phyloP scores from a whole-genome alignment of 768 basidiomycete species.

The Tulasnella sp. region DNA sequence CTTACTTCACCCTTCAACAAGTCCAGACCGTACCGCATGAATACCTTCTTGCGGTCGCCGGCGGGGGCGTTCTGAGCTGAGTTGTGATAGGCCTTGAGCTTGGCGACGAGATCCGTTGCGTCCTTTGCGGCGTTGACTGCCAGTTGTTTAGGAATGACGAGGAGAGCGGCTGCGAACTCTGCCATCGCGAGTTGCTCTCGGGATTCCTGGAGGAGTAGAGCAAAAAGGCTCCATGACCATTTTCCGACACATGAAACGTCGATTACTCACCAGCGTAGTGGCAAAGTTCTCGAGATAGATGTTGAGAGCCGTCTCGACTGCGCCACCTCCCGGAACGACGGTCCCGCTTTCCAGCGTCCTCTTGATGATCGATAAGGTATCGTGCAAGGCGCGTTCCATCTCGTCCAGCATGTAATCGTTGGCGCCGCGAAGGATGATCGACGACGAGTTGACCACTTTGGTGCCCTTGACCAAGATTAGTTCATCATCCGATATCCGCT shows the following conservation, averaged over 20 bases:
- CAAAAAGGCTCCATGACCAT: background rate
- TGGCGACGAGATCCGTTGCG: conserved; percentile 93
- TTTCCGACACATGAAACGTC: too few species aligned
- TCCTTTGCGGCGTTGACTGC: conserved; percentile 98
- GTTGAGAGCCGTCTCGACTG: conserved; percentile 91
- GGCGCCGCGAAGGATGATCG: conserved; percentile 88
- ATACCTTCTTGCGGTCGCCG: conserved; percentile 82
- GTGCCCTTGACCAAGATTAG: conserved; percentile 96
- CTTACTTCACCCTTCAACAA: conserved; percentile 87
- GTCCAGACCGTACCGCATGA: conserved; percentile 91
- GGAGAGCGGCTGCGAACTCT: conserved; percentile 88
- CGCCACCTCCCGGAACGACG: conserved; percentile 95
- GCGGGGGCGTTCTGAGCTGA: conserved; percentile 86
- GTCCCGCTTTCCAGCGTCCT: conserved; percentile 91
- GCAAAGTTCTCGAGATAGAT: conserved; percentile 99
- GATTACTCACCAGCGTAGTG: conserved; percentile 69
- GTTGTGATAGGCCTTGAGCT: conserved; percentile 93
- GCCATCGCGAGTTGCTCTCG: conserved; percentile 97
- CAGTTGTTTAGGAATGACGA: conserved; percentile 93
- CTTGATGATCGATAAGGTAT: conserved; percentile 91
- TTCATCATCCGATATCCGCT: conserved; percentile 97
- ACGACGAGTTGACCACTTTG: conserved; percentile 86
- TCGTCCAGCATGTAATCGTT: conserved; percentile 99
- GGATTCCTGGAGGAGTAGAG: conserved; percentile 55
- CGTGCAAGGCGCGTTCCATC: conserved; percentile 96